Conservation (phyloP, 352 stramenopile species). For the Plasmopara halstedii region DNA sequence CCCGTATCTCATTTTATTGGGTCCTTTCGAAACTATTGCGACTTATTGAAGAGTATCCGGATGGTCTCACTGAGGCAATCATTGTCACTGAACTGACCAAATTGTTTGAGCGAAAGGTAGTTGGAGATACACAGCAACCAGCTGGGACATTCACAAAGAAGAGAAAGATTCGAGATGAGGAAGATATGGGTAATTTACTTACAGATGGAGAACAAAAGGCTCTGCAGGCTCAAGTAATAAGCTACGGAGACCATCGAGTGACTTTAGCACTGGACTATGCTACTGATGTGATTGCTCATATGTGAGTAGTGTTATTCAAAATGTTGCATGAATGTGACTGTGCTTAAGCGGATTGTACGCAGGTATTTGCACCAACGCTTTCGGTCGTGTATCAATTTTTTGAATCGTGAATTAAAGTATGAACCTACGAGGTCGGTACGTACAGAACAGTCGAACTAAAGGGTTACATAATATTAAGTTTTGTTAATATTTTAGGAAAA, state of each 20-base stretch:
- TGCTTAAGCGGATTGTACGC: neutral
- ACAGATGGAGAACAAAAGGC: conserved; percentile 34
- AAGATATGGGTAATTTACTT: conserved; percentile 31
- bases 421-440: conserved; percentile 23
- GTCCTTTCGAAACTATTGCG: conserved; percentile 47
- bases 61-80: conserved; percentile 56
- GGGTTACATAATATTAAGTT: neutral
- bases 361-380: conserved; percentile 68
- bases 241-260: conserved; percentile 34
- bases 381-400: conserved; percentile 31
- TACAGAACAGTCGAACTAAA: neutral
- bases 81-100: conserved; percentile 52
- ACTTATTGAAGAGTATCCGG: conserved; percentile 55
- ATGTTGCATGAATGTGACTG: neutral
- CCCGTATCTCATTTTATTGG: conserved; percentile 42
- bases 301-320: conserved; percentile 10
- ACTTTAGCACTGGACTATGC: conserved; percentile 21
- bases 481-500: conserved; percentile 8
- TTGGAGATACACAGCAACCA: neutral
- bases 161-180: conserved; percentile 17
- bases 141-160: conserved; percentile 1
- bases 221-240: conserved; percentile 23
- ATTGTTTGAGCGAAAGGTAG: conserved; percentile 29
- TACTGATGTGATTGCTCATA: conserved; percentile 16
- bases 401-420: conserved; percentile 17